Percentiles rank a stretch among this genome's conserved stretches.
phyloP scores from a whole-genome alignment of 345 rosid genomes.

The Arabidopsis thaliana region TAIR10.1 NC_003071.7:8461501-8462000 shows the following conservation, averaged over 20 bases:
- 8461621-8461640: background rate
- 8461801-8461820: constrained; percentile 68
- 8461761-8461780: constrained; percentile 19
- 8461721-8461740: constrained; percentile 44
- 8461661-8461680: background rate
- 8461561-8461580: constrained; percentile 30
- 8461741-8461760: constrained; percentile 29
- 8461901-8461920: background rate
- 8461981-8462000: constrained; percentile 59
- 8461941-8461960: constrained; percentile 1
- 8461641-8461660: background rate
- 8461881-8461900: background rate
- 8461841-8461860: constrained; percentile 53
- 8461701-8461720: constrained; percentile 10
- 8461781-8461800: background rate
- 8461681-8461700: background rate
- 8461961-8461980: constrained; percentile 61
- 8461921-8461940: background rate
- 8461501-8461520: constrained; percentile 35
- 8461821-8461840: constrained; percentile 84
- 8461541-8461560: background rate
- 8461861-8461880: background rate
- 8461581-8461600: constrained; percentile 28
- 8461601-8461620: background rate
- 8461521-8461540: constrained; percentile 26